Percentiles rank a stretch among this genome's conserved stretches.
These are phyloP conservation scores for Xylariaceae sp. DNA, from an alignment of 2,329 filamentous ascomycete genomes.

Conservation along the genomic window DNA sequence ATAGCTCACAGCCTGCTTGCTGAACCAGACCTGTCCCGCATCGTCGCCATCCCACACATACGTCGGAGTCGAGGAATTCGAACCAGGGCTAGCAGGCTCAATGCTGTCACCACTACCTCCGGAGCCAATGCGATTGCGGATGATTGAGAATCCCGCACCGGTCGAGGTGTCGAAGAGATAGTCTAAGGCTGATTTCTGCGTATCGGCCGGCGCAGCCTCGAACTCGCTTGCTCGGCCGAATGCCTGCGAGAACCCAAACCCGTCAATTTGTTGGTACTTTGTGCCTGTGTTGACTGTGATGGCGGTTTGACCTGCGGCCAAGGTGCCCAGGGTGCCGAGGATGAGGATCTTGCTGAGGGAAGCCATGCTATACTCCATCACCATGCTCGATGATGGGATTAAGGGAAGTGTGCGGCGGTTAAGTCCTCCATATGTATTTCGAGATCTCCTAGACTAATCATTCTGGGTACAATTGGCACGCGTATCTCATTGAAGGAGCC, in stretches of 20 bases:
- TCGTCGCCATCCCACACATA: conserved; percentile 46
- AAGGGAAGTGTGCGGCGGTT: background rate
- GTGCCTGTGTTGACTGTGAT: conserved; percentile 27
- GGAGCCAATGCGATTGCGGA: conserved; percentile 45
- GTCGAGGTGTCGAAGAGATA: conserved; percentile 41
- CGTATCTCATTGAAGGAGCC: no score
- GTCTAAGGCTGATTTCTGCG: conserved; percentile 37
- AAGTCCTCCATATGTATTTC: no score
- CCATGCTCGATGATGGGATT: background rate
- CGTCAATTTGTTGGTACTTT: conserved; percentile 38
- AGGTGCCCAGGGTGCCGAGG: conserved; percentile 9
- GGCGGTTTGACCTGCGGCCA: conserved; percentile 17
- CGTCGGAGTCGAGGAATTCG: conserved; percentile 34
- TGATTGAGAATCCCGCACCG: conserved; percentile 46
- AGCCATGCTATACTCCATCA: background rate
- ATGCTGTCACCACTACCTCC: conserved; percentile 32
- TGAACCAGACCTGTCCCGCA: conserved; percentile 47
- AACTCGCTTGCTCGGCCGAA: conserved; percentile 42
- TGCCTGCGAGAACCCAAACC: conserved; percentile 46
- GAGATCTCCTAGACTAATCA: no score
- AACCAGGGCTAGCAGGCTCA: conserved; percentile 40
- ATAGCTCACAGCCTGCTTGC: conserved; percentile 42
- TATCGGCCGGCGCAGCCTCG: conserved; percentile 28
- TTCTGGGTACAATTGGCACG: no score
- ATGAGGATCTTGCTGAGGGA: background rate